Conservation (phyloP, 257 asterid genomes). For the Solanum gandarillasii region DNA sequence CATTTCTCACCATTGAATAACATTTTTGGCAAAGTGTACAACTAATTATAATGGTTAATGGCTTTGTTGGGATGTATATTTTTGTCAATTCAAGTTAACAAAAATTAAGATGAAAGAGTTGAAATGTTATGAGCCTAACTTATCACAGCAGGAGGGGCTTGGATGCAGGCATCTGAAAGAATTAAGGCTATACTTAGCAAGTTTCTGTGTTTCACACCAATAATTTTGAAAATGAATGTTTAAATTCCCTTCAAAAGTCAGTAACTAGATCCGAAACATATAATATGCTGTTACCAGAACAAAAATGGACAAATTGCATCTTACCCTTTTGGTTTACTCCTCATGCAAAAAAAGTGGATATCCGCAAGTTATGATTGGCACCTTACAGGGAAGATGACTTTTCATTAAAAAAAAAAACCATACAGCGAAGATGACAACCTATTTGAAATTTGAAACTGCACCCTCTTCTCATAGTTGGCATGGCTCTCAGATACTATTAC, state of each 20-base stretch:
- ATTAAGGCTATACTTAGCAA: not conserved
- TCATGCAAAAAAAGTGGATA: not conserved
- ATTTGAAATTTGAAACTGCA: not conserved
- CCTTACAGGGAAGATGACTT: not conserved
- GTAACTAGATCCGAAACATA: not conserved
- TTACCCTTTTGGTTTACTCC: not conserved
- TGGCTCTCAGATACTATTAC: not conserved
- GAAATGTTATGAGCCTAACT: not conserved
- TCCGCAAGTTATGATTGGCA: not conserved
- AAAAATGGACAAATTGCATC: not conserved
- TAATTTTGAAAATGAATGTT: not conserved
- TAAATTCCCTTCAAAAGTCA: not conserved
- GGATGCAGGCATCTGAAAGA: not conserved
- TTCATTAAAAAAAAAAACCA: not conserved
- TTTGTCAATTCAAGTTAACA: not conserved
- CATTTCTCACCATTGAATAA: not conserved
- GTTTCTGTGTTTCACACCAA: not conserved
- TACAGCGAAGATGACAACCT: not conserved
- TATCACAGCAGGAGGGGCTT: not conserved
- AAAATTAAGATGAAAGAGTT: not conserved
- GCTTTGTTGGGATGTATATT: not conserved
- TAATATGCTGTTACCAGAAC: not conserved
- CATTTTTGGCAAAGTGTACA: not conserved
- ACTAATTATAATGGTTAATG: not conserved
- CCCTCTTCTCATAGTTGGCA: not conserved